Base-by-base conservation (phyloP, 2,329 filamentous ascomycete genomes). In the Fusarium pseudocircinatum region DNA sequence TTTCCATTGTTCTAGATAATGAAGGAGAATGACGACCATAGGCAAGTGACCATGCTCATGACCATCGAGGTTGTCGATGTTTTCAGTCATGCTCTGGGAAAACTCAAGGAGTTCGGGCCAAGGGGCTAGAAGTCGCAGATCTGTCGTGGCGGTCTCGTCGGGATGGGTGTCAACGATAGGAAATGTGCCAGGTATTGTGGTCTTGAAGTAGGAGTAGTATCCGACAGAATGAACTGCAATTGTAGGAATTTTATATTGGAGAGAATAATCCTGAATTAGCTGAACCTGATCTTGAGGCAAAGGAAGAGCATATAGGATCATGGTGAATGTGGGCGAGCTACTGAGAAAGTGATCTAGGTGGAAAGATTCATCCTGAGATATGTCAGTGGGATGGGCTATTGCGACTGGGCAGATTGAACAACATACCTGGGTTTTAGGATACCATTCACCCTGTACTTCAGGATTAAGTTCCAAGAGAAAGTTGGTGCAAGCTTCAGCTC, bases 141-240 rank as follows among this genome's bases (percentile, higher is more conserved):
- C 96, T 63, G 93, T 92, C 2, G 91, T 96, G 13, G 94, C 91
- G 43, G 94, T 93, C 44, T 94, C 91, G 72, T 97, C 95, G 2
- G 96, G 96, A 79, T 99, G 96, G 49, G 96, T 98, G 80, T 99
- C 96, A 71, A 99, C 93, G 64, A 99, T 93, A 10, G 96, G 95
- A 77, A 97, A 97, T 34, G 91, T 90, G n/a, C 90, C 86, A 15
- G 94, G 92, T 34, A 97, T 85, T 75, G 89, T 87, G 34, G 97
- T 86, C n/a, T 91, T 93, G 81, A 98, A 97, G 75, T 93, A 94
- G 4, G 94, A 93, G 82, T 96, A 97, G 84, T 97, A 98, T 34
- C 96, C 96, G 44, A 93, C 88, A n/a, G 93, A 97, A 80, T 97
- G 94, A 49, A 96, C 88, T 73, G 95, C 91, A 65, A 98, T 88